Evolutionary conservation across 2,329 filamentous ascomycete genomes (phyloP), one percentile per base, ranked within the genome.

Genomic region (Phaeomoniella chlamydospora): DNA sequence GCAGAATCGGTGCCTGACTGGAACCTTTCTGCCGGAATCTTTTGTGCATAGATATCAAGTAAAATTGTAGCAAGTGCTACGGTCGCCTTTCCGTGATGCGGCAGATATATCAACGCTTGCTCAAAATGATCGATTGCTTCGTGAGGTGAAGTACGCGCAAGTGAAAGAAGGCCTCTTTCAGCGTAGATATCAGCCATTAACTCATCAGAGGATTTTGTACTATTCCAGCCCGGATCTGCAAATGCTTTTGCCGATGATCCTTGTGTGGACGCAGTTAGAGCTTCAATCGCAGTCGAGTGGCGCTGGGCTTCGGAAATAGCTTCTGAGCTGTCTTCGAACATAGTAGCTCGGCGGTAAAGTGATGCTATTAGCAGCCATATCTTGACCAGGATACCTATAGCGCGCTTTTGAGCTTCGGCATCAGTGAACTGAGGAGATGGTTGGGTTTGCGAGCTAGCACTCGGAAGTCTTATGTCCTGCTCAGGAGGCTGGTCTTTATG

Each of bases 321-420:
- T 36, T 78, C 82, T 46, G 73, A 74, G 10, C 82, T 77, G 53
- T 96, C 88, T 14, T 87, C 79, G 37, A 75, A 74, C 62, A 92
- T 75, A 5, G 72, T 72, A 5, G 88, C 84, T 36, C 85, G 74
- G 17, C 85, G 74, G 52, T 96, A 98, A 44, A 96, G 77, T 0
- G 80, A 80, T 2, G 85, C 80, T 41, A 94, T 85, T 52, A 90
- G 80, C 5, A 94, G 66, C 90, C 90, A 98, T 18, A 94, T 77
- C 44, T 79, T 80, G 14, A 86, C 64, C 12, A 98, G 57, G 9
- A 77, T 51, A 3, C 64, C 64, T 10, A 74, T 59, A 12, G 65
- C 68, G 39, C 74, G 70, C 37, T 67, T 67, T 35, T 70, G 64
- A 34, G 66, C 62, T 41, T 72, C 65, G 5, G 62, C 42, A 14